Evolutionary conservation across 345 rosid species (phyloP), one percentile per base, ranked within the genome.

Genomic region (Leavenworthia alabamica): DNA sequence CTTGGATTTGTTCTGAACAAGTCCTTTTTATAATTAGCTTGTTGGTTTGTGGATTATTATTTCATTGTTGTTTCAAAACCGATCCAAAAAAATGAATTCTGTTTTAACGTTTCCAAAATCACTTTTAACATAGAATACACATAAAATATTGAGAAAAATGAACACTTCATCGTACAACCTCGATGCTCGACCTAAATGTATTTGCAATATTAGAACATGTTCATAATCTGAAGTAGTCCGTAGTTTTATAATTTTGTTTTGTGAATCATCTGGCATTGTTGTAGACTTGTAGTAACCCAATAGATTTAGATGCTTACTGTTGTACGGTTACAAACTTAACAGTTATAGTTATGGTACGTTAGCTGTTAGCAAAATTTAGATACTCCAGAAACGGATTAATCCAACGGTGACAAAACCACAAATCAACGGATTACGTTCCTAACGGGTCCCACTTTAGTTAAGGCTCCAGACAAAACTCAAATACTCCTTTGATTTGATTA

Each of bases 1-100:
- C 6, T 31, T 59, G 36, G 52, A 67, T 58, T 58, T 68, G 39
- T 50, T 41, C 19, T 31, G 53, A 67, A 27, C 2, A 56, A 10
- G 51, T 67, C 52, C 20, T 23, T 31, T 36, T 6, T 37, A 46
- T 56, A 20, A 15, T 14, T 43, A 43, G 54, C 49, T 56, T 67
- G 50, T 39, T 59, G 54, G 43, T 58, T 57, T 67, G 50, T 39
- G 17, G 57, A 39, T 64, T 52, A 39, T 64, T 52, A 4, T 42
- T 52, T 52, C 47, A 41, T 50, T 5, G 9, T 15, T 2, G 2
- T 49, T 49, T 28, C 37, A 4, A 28, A 23, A 50, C 1, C 4
- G 5, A 12, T 29, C 13, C 23, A 29, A 50, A 29, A 49, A 22
- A 16, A 9, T 52, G 56, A 3, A 9, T 9, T 29, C 13, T 31